Base-by-base conservation (phyloP, 139 green algal genomes). In the Chlorella sorokiniana region DNA sequence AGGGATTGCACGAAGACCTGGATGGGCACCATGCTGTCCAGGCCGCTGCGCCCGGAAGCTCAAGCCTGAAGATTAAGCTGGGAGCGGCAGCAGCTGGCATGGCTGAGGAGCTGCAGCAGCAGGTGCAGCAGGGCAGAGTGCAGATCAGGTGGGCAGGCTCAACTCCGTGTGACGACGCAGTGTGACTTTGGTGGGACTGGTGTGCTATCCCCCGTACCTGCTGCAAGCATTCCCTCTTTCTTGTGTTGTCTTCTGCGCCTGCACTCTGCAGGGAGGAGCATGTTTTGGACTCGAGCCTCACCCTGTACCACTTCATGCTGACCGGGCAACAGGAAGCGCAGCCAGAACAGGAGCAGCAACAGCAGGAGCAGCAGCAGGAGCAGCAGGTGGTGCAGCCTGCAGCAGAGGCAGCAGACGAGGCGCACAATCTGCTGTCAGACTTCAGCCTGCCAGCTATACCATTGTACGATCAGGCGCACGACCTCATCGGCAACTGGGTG, bases 311-410 rank as follows among this genome's bases (percentile, higher is more conserved):
- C 33, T 69, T 69, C 31, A 69, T 69, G 62, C 6, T 69, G 33
- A 37, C 33, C 7, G 22, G 1, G 23, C 25, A 63, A 27, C 25
- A 27, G 1, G 54, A 25, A 33, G 22, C 54, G 54, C 54, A 33
- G 54, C 23, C 2, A 4, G 31, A 31, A 4, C 1, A 31, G 31
- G 29, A 68, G 61, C 61, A 40, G 61, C 61, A 20, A 31, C 22
- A n/a, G 40, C 25, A 35, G 61, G n/a, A 68, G 61, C 61, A 35
- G 62, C 62, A 69, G 33, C 62, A 69, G 62, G 22, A 69, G 62
- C 62, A 68, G 61, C 62, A 69, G 62, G 23, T 11, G 38, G 61
- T 16, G n/a, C n/a, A 6, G n/a, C 25, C 9, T 33, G 29, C 61
- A 68, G 61, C 61, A 68, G 61, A 4, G 31, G 3, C 61, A 69